Evolutionary conservation across 306 rosid species (phyloP), one percentile per base, ranked within the genome.

Genomic region (Vigna angularis): DNA sequence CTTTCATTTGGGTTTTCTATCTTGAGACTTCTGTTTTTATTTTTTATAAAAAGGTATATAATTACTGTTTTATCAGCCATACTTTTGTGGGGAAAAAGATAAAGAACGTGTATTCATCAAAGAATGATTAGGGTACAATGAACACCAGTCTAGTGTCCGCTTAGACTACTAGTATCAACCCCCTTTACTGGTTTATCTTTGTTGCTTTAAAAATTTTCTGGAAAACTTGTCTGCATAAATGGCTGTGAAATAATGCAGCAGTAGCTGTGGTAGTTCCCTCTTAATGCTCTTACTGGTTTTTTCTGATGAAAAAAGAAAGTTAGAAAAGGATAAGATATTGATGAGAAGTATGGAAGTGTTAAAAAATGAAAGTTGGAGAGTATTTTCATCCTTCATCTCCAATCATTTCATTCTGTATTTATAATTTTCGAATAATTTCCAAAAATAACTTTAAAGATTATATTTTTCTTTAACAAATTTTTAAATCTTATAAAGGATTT

Each of bases 61-160:
- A 47, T 64, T 52, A 68, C 28, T 38, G 40, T 56, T 80, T 62
- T 62, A 38, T 79, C 32, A 50, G 32, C 77, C 32, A 48, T 20
- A 36, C 66, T 56, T 68, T 18, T 64, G 53, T 34, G 26, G 28
- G 10, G 15, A 67, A 22, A 74, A 57, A 16, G 15, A 62, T 10
- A 62, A 17, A n/a, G 36, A 28, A 61, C 70, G 3, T n/a, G 1
- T n/a, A 63, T 48, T 53, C 16, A 55, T 66, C 17, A 66, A 73
- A 66, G n/a, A 45, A 49, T 14, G 48, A 44, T 36, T 6, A 24
- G 18, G 20, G 34, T 30, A 20, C 22, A 20, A 26, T 26, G 74
- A 30, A 30, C 34, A 30, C 34, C 4, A 30, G 34, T 30, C 34
- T 30, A 30, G 28, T 30, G 3, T 30, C 28, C 28, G 0, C 28